Conservation (phyloP, 2,329 filamentous ascomycete species). For the Akanthomyces uredinophilus region DNA sequence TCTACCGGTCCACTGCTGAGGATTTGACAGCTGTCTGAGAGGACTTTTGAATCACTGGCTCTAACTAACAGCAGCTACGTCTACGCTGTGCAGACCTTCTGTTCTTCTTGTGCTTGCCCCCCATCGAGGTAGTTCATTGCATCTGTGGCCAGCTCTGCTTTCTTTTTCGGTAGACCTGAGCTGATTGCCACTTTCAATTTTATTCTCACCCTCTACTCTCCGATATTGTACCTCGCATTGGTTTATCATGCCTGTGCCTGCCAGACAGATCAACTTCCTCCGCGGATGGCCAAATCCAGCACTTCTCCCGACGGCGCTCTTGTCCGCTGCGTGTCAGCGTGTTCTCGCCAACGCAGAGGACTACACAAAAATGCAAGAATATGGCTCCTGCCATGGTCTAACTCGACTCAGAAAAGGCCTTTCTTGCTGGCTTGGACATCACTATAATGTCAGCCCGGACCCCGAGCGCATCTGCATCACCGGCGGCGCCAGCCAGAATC, state of each 20-base stretch:
- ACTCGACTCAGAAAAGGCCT: constrained; percentile 61
- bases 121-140: too few species aligned
- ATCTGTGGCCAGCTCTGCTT: too few species aligned
- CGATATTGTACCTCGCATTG: too few species aligned
- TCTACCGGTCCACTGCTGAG: too few species aligned
- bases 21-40: too few species aligned
- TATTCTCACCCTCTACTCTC: too few species aligned
- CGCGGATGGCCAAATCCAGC: constrained; percentile 60
- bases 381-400: constrained; percentile 74
- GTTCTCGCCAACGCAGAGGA: constrained; percentile 57
- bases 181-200: too few species aligned
- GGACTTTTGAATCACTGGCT: too few species aligned
- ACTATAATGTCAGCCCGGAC: constrained; percentile 46
- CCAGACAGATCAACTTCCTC: constrained; percentile 52
- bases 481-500: constrained; percentile 77
- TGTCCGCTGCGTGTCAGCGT: constrained; percentile 55
- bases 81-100: too few species aligned
- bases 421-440: constrained; percentile 62
- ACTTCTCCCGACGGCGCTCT: constrained; percentile 60
- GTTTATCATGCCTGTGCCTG: not conserved
- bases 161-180: too few species aligned
- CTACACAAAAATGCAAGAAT: constrained; percentile 61
- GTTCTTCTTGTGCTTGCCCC: too few species aligned
- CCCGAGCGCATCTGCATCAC: constrained; percentile 69
- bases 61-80: too few species aligned